These are phyloP conservation scores for Trametes cubensis DNA, from an alignment of 768 basidiomycete species.

Conservation along the genomic window DNA sequence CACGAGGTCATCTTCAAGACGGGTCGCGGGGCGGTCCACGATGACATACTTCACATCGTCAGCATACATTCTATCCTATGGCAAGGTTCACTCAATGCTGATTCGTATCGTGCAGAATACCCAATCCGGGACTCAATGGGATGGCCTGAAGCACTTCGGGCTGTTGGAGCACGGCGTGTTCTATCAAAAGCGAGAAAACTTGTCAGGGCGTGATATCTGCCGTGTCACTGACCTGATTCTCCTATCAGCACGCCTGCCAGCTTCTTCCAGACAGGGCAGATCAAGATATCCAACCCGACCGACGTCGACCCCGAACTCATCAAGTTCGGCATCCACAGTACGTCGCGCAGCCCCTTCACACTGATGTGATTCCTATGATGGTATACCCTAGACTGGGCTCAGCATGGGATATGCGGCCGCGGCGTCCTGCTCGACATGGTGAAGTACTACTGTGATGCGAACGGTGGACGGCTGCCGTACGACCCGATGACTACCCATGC, in stretches of 20 bases:
- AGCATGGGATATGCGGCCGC: conserved; percentile 69
- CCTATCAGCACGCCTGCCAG: conserved; percentile 44
- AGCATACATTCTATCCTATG: background rate
- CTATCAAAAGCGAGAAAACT: conserved; percentile 61
- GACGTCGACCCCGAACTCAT: conserved; percentile 48
- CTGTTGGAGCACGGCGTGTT: conserved; percentile 54
- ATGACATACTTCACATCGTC: conserved; percentile 32
- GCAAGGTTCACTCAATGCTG: background rate
- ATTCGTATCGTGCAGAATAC: conserved; percentile 52
- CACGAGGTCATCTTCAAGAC: conserved; percentile 44
- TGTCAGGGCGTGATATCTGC: background rate
- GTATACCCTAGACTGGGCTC: conserved; percentile 60
- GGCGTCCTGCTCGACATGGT: conserved; percentile 71
- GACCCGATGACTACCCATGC: conserved; percentile 63
- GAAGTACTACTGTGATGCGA: conserved; percentile 46
- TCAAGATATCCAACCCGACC: conserved; percentile 51
- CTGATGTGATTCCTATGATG: background rate
- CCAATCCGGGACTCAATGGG: conserved; percentile 74
- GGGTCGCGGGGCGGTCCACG: conserved; percentile 29
- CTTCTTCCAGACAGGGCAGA: conserved; percentile 47
- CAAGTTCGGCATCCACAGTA: conserved; percentile 70
- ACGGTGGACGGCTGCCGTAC: conserved; percentile 49
- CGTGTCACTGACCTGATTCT: background rate
- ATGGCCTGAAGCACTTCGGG: conserved; percentile 64
- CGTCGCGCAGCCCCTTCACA: conserved; percentile 24